Conservation (phyloP, 441 rosid genomes). For the Metrosideros polymorpha region DNA sequence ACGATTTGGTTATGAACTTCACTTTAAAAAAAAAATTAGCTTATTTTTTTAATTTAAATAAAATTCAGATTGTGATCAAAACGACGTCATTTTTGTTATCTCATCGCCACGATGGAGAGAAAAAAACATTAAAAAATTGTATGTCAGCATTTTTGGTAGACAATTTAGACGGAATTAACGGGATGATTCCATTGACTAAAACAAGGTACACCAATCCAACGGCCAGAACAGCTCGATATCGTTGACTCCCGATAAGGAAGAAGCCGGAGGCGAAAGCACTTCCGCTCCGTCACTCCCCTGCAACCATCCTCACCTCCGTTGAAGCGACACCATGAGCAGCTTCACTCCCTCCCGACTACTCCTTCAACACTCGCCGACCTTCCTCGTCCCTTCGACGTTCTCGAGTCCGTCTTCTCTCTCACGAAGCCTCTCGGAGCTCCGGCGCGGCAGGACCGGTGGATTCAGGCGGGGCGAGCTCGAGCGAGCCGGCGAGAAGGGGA, state of each 20-base stretch:
- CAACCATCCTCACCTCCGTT: background rate
- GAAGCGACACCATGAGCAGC: background rate
- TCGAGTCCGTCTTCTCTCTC: conserved; percentile 9
- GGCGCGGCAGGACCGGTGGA: background rate
- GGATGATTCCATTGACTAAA: too few relatives aligned
- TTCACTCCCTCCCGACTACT: background rate
- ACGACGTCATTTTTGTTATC: too few relatives aligned
- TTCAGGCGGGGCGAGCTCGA: background rate
- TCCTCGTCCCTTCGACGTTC: background rate
- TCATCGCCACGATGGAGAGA: too few relatives aligned
- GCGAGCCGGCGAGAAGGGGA: background rate
- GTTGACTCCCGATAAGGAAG: background rate
- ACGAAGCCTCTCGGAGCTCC: background rate
- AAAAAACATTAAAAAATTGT: too few relatives aligned
- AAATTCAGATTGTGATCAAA: too few relatives aligned
- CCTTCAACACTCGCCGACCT: background rate
- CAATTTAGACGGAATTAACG: too few relatives aligned
- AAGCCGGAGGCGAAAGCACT: background rate
- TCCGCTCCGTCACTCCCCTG: background rate
- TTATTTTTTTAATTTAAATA: too few relatives aligned
- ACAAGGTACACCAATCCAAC: background rate
- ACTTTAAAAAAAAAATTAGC: too few relatives aligned
- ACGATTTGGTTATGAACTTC: too few relatives aligned
- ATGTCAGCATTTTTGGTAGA: too few relatives aligned
- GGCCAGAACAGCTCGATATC: background rate